Evolutionary conservation across 768 basidiomycete genomes (phyloP), one percentile per base, ranked within the genome.

Genomic region (Lactarius tabidus): DNA sequence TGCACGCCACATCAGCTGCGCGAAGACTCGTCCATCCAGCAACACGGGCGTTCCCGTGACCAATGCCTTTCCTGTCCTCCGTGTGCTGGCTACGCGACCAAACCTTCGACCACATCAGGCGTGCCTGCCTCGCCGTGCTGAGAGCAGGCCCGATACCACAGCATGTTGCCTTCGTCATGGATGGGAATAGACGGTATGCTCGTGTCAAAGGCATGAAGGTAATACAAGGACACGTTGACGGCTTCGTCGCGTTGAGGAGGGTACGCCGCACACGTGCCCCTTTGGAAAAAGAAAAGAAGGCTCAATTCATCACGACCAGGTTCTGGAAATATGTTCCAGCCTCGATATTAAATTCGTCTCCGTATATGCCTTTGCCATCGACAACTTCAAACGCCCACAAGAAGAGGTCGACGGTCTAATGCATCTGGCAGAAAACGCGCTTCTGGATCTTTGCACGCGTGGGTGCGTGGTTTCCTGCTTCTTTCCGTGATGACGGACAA

Each of bases 351-450:
- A 79, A 65, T 93, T 90, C 65, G 94, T 98, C 29, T 88, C 93
- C 2, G 91, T 89, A n/a, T 99, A 96, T 71, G 93, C 94, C n/a
- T 99, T 99, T 76, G 85, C 95, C 1, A 94, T 98, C 66, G 96
- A 98, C 71, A 99, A 98, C 77, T 98, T 98, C 78, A 91, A 91
- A 67, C 84, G 97, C 26, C 82, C 89, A 1, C 79, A 84, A 60
- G 88, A 88, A 5, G 97, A 99, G 74, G 93, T 99, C 1, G 85
- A 89, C 29, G 85, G 86, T 2, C 80, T 98, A 70, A 94, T 99
- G 93, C 75, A 78, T n/a, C 75, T 99, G 56, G 90, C 91, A 0
- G 87, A 92, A 73, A 80, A 81, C 18, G 87, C 89, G 67, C 80
- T 98, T 33, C 72, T 87, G 39, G 92, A 96, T 74, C 79, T 98